phyloP scores from a whole-genome alignment of 140 eudicot genomes.

The Senecio squalidus region DNA sequence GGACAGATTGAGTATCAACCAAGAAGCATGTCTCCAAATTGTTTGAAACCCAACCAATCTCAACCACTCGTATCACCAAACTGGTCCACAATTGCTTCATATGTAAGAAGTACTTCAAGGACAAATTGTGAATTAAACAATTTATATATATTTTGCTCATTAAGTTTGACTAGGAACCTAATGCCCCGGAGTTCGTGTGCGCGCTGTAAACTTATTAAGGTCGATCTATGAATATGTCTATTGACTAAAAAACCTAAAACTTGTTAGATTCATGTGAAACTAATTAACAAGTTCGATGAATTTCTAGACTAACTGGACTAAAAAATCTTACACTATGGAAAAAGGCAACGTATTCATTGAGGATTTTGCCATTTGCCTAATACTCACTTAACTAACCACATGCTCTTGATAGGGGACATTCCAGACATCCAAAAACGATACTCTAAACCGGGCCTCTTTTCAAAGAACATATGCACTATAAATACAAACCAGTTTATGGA shows the following conservation, averaged over 20 bases:
- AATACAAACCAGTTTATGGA: not conserved
- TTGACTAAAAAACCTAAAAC: not conserved
- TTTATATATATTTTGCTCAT: too few species aligned
- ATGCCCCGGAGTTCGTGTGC: too few species aligned
- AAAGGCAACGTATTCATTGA: conserved; percentile 6
- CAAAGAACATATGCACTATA: not conserved
- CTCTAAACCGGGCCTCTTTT: not conserved
- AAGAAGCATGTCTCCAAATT: conserved; percentile 20
- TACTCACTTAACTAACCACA: conserved; percentile 27
- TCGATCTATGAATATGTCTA: too few species aligned
- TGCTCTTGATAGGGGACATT: conserved; percentile 30
- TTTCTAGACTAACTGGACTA: not conserved
- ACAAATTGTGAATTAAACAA: not conserved
- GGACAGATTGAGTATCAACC: conserved; percentile 13
- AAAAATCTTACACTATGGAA: conserved; percentile 10
- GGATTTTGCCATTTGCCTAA: conserved; percentile 23
- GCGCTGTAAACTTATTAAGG: too few species aligned
- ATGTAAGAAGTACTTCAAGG: conserved; percentile 18
- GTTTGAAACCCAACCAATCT: conserved; percentile 16
- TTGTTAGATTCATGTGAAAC: not conserved
- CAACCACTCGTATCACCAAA: conserved; percentile 21
- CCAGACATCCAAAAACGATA: conserved; percentile 20
- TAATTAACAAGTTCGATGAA: not conserved
- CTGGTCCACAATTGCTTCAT: conserved; percentile 22
- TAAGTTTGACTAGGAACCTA: too few species aligned